These are phyloP conservation scores for Brettanomyces custersianus DNA, from an alignment of 805 yeast species.

Conservation along the genomic window DNA sequence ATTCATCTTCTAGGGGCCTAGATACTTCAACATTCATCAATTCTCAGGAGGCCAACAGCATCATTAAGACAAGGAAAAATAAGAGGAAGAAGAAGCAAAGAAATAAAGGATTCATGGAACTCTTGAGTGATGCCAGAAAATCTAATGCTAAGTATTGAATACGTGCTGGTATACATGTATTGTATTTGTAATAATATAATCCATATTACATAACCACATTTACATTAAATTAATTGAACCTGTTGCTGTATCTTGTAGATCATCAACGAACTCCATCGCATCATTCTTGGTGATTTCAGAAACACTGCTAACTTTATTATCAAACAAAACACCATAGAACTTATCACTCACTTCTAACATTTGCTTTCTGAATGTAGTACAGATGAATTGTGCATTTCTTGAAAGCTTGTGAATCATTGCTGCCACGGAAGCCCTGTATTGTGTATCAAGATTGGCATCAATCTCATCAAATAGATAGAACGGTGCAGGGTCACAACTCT, in stretches of 20 bases:
- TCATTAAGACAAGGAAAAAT: slow-evolving; percentile 23
- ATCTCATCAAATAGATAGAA: slow-evolving; percentile 94
- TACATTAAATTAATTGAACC: not conserved
- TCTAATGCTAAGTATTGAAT: not conserved
- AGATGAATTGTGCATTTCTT: slow-evolving; percentile 74
- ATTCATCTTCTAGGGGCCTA: slow-evolving; percentile 8
- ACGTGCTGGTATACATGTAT: not conserved
- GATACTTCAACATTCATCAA: slow-evolving; percentile 29
- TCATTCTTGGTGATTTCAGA: slow-evolving; percentile 59
- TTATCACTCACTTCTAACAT: slow-evolving; percentile 80
- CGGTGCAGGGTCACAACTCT: slow-evolving; percentile 94
- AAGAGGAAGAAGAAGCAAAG: slow-evolving; percentile 27
- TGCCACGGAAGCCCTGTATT: slow-evolving; percentile 84
- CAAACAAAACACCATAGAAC: slow-evolving; percentile 81
- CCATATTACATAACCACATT: not conserved
- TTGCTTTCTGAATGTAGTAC: slow-evolving; percentile 94
- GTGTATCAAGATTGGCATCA: slow-evolving; percentile 92
- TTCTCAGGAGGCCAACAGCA: slow-evolving; percentile 35
- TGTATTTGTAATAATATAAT: not conserved
- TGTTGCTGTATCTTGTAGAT: slow-evolving; percentile 23
- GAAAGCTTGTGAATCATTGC: slow-evolving; percentile 59
- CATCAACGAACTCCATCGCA: slow-evolving; percentile 80
- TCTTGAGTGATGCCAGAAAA: slow-evolving; percentile 31
- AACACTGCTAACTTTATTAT: slow-evolving; percentile 72
- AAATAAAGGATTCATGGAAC: slow-evolving; percentile 36